Base-by-base conservation (phyloP, 345 rosid species). In the Eucalyptus shirleyi region DNA sequence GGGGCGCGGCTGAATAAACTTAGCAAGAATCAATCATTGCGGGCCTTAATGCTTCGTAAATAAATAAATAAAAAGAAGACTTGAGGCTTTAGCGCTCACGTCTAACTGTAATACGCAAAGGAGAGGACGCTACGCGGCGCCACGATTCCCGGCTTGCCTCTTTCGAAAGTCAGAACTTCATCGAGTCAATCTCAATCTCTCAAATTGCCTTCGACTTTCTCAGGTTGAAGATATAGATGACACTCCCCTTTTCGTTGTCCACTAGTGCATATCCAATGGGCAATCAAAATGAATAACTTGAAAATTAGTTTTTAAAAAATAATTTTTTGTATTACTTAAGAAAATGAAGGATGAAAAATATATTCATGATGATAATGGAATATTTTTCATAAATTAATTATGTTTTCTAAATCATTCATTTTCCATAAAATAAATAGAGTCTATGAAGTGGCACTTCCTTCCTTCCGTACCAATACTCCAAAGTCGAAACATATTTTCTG, bases 351-450 rank as follows among this genome's bases (percentile, higher is more conserved):
- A 53, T 53, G 56, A 53, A 19, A 53, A 7, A 7, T 53, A 19
- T 19, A 19, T 62, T 30, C 34, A 53, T 3, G 56, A 53, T 53
- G 1, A 53, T 19, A 53, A 53, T 19, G 10, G 8, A 19, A 53
- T 53, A 53, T 53, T 7, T 19, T 53, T 53, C 2, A 53, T 53
- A 0, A 53, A 19, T 53, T 53, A 53, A 53, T 53, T 53, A 53
- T 53, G 2, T 19, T 53, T 17, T 19, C 1, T 19, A 53, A 53
- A 53, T 53, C 4, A 53, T 53, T 53, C 2, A 53, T 19, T 53
- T 53, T 53, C 1, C 5, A 19, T 53, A 53, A 8, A 53, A 53
- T 0, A 53, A 53, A 53, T 7, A 0, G 34, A 13, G 34, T 1
- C 9, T 2, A 65, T 14, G 3, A 65, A 30, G 37, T 30, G 72